A percentile compares a stretch with the other conserved stretches of the same genome.
These are phyloP conservation scores for Plectosphaerella cucumerina DNA, from an alignment of 2,329 filamentous ascomycete genomes.

Conservation along the genomic window DNA sequence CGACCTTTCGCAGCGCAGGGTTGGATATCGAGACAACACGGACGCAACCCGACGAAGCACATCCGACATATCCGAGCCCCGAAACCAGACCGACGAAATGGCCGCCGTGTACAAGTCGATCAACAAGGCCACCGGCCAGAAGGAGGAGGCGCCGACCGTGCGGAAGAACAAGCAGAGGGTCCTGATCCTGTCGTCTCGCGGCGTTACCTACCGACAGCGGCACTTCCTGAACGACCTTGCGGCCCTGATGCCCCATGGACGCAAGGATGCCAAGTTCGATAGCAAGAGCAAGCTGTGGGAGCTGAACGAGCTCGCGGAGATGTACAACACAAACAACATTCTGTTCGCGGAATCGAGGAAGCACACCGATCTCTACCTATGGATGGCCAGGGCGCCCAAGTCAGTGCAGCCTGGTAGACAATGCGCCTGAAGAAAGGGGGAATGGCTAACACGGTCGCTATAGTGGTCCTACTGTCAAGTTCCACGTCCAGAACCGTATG, in stretches of 20 bases:
- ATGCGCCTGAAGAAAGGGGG: conserved; percentile 46
- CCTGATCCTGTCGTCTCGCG: conserved; percentile 85
- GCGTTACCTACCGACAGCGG: conserved; percentile 87
- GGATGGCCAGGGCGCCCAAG: conserved; percentile 88
- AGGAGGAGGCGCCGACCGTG: conserved; percentile 39
- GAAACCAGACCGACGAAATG: conserved; percentile 41
- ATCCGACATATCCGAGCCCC: neutral
- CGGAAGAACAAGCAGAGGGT: conserved; percentile 72
- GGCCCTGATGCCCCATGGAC: conserved; percentile 82
- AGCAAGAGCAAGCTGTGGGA: conserved; percentile 85
- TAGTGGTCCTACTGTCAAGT: conserved; percentile 49
- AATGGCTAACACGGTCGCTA: conserved; percentile 14
- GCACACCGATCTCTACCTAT: conserved; percentile 89
- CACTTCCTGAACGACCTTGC: conserved; percentile 89
- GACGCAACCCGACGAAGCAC: conserved; percentile 6
- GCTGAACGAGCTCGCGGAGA: conserved; percentile 69
- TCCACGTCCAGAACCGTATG: conserved; percentile 75
- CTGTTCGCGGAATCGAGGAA: conserved; percentile 96
- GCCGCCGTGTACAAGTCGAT: conserved; percentile 72
- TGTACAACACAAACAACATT: conserved; percentile 46
- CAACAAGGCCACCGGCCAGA: conserved; percentile 35
- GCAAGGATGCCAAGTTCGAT: conserved; percentile 95
- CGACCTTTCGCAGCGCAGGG: neutral
- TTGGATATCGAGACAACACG: neutral
- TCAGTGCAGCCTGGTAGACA: too few relatives aligned